These are phyloP conservation scores for Xylariales sp. DNA, from an alignment of 2,329 filamentous ascomycete genomes.

Conservation along the genomic window DNA sequence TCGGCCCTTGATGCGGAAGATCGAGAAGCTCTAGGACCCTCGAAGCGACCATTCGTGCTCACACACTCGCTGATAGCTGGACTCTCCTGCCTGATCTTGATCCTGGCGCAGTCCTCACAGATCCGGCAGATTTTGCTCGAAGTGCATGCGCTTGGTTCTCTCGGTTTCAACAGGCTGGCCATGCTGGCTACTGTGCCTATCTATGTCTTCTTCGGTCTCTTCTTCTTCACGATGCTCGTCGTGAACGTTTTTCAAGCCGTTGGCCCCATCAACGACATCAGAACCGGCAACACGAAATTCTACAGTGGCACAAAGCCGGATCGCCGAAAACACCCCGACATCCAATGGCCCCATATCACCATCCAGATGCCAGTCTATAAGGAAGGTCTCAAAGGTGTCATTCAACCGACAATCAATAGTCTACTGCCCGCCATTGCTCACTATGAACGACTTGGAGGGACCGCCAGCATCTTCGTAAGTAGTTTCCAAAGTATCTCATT, in stretches of 20 bases:
- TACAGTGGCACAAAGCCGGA: constrained; percentile 1
- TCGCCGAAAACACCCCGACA: constrained; percentile 3
- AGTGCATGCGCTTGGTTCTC: background rate
- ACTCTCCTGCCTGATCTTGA: too few species aligned
- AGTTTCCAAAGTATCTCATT: too few species aligned
- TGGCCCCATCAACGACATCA: constrained; percentile 3
- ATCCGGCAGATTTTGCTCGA: too few species aligned
- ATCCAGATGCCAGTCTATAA: constrained; percentile 44
- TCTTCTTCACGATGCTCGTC: constrained; percentile 16
- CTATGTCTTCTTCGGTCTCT: constrained; percentile 28
- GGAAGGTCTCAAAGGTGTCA: constrained; percentile 35
- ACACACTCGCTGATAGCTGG: too few species aligned
- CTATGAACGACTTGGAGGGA: constrained; percentile 23
- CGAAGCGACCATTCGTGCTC: too few species aligned
- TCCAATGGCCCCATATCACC: constrained; percentile 35
- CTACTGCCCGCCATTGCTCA: constrained; percentile 42
- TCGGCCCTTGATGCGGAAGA: too few species aligned
- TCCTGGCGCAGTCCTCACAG: too few species aligned
- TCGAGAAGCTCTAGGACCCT: too few species aligned
- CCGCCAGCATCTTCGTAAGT: constrained; percentile 52
- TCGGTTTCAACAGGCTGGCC: background rate
- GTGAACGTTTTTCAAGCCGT: constrained; percentile 7
- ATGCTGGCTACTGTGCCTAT: constrained; percentile 24
- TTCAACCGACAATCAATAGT: constrained; percentile 44
- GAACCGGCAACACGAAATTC: too few species aligned